Percentiles rank a stretch among this genome's conserved stretches.
Evolutionary conservation across 1,139 yeast genomes (phyloP).

Genomic region (Protomyces inundatus): DNA sequence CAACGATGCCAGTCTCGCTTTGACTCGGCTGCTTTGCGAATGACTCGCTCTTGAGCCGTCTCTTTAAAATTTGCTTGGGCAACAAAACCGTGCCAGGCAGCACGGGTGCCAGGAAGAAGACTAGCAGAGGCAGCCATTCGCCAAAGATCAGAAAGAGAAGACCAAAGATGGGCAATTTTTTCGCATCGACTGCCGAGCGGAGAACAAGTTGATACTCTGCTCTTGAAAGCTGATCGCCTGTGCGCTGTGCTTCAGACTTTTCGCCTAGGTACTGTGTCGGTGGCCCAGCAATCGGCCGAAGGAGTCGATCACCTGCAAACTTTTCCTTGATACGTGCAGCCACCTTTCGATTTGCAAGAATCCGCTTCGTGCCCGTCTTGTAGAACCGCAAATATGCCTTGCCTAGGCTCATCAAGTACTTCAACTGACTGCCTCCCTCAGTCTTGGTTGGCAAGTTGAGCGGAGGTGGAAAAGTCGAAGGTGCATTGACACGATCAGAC

Average conservation of each 20-base stretch:
- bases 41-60: conserved; percentile 1
- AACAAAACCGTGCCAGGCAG: conserved; percentile 18
- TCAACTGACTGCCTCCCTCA: neutral
- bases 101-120: conserved; percentile 12
- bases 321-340: conserved; percentile 5
- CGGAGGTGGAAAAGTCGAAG: conserved; percentile 16
- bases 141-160: conserved; percentile 12
- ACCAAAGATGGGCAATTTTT: conserved; percentile 16
- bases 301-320: neutral
- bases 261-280: neutral
- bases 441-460: conserved; percentile 5
- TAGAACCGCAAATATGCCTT: conserved; percentile 20
- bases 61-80: neutral
- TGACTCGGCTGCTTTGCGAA: neutral
- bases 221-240: neutral
- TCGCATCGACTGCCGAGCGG: conserved; percentile 14
- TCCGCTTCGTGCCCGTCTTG: conserved; percentile 21
- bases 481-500: conserved; percentile 9
- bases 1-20: conserved; percentile 3
- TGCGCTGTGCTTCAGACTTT: neutral
- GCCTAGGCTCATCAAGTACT: neutral
- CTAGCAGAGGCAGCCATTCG: conserved; percentile 23
- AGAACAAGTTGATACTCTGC: conserved; percentile 15
- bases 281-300: neutral
- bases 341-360: conserved; percentile 10